phyloP scores from a whole-genome alignment of 2,329 filamentous ascomycete species.

The Rachicladosporium sp. region DNA sequence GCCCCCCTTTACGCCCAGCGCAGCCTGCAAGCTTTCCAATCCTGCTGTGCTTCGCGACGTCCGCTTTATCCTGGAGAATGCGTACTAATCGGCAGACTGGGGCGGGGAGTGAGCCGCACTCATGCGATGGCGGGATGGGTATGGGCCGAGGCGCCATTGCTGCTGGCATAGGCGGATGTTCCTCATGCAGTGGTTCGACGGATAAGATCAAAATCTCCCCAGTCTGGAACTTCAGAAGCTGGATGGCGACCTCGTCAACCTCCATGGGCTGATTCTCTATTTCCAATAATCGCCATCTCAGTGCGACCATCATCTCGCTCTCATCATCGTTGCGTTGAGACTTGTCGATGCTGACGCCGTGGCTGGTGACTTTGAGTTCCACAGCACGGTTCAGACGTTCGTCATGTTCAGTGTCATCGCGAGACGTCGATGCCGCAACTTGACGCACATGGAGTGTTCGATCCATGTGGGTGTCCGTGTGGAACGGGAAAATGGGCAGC shows the following conservation, averaged over 20 bases:
- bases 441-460: too few relatives aligned
- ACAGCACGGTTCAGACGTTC: too few relatives aligned
- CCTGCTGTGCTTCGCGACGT: slow-evolving; percentile 29
- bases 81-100: slow-evolving; percentile 45
- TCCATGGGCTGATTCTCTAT: slow-evolving; percentile 30
- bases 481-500: slow-evolving; percentile 43
- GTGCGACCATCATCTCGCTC: too few relatives aligned
- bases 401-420: too few relatives aligned
- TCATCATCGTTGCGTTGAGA: too few relatives aligned
- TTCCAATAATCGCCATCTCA: too few relatives aligned
- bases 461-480: too few relatives aligned
- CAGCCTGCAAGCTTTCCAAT: slow-evolving; percentile 17
- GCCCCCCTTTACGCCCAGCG: slow-evolving; percentile 16
- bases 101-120: slow-evolving; percentile 30
- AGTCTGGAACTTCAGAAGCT: slow-evolving; percentile 47
- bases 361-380: too few relatives aligned
- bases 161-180: not conserved
- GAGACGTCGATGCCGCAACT: too few relatives aligned
- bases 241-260: slow-evolving; percentile 45
- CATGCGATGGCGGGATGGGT: slow-evolving; percentile 16
- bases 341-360: too few relatives aligned
- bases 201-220: slow-evolving; percentile 44
- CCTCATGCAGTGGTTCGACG: slow-evolving; percentile 4
- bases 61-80: slow-evolving; percentile 36
- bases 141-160: slow-evolving; percentile 5